These are phyloP conservation scores for Lepidium aucheri DNA, from an alignment of 345 rosid genomes.

Conservation along the genomic window DNA sequence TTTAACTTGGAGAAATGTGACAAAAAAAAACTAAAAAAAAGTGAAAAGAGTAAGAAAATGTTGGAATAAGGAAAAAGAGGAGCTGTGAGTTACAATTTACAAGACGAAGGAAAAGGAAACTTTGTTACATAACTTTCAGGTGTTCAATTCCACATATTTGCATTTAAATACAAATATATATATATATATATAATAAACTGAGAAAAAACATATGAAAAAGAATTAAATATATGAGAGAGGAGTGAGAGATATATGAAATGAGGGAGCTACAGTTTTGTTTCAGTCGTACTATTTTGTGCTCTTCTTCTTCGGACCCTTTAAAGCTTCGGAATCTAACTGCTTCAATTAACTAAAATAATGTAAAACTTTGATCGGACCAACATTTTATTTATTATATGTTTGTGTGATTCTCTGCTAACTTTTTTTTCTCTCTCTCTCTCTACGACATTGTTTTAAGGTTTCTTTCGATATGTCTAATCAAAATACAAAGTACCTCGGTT, in stretches of 20 bases:
- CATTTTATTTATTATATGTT: slow-evolving; percentile 5
- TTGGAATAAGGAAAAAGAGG: slow-evolving; percentile 5
- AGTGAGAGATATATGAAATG: slow-evolving; percentile 19
- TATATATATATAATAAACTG: not conserved
- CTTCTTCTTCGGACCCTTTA: slow-evolving; percentile 31
- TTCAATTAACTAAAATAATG: slow-evolving; percentile 23
- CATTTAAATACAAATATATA: not conserved
- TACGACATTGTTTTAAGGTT: slow-evolving; percentile 21
- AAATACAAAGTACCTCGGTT: slow-evolving; percentile 19
- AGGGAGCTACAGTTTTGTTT: slow-evolving; percentile 30
- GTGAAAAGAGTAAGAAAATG: not conserved
- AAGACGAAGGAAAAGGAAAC: slow-evolving; percentile 6
- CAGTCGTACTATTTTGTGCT: slow-evolving; percentile 32
- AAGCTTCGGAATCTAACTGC: slow-evolving; percentile 27
- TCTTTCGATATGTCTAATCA: slow-evolving; percentile 26
- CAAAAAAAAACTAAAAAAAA: too few relatives aligned
- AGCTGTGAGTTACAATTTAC: not conserved
- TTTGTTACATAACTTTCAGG: slow-evolving; percentile 3
- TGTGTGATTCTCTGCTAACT: slow-evolving; percentile 17
- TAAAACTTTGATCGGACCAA: slow-evolving; percentile 8
- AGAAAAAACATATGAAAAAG: not conserved
- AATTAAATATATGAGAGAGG: slow-evolving; percentile 18
- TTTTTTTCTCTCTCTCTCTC: not conserved
- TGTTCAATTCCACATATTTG: slow-evolving; percentile 2
- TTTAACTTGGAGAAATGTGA: too few relatives aligned